Percentiles rank a stretch among this genome's conserved stretches.
phyloP scores from a whole-genome alignment of 495 filamentous ascomycete genomes.

The Oidiodendron maius region DNA sequence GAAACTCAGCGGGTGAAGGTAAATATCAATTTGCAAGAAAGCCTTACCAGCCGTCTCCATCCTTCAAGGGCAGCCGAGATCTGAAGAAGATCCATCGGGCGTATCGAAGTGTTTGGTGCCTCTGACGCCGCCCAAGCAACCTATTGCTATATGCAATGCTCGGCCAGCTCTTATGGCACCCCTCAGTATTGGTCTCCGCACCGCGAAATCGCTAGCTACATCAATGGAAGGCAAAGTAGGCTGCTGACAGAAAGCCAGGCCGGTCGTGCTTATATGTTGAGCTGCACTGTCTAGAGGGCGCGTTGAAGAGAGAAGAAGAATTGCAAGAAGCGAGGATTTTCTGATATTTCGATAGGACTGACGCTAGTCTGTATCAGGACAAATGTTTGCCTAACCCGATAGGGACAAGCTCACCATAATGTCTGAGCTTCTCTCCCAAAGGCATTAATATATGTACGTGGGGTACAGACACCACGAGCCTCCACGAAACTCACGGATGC shows the following conservation, averaged over 20 bases:
- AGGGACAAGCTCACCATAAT: slow-evolving; percentile 6
- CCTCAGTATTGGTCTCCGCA: slow-evolving; percentile 66
- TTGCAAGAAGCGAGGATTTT: slow-evolving; percentile 19
- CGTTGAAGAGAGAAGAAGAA: slow-evolving; percentile 51
- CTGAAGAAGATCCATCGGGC: no score
- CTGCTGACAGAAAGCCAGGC: slow-evolving; percentile 64
- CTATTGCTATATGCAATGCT: slow-evolving; percentile 45
- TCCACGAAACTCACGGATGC: slow-evolving; percentile 9
- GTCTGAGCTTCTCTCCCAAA: slow-evolving; percentile 3
- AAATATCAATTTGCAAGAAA: no score
- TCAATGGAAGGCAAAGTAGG: slow-evolving; percentile 54
- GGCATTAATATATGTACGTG: slow-evolving; percentile 3
- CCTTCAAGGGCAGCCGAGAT: no score
- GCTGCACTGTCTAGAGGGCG: slow-evolving; percentile 84
- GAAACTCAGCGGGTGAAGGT: no score
- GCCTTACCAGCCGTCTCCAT: background rate
- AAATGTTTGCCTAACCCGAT: background rate
- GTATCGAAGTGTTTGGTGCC: slow-evolving; percentile 78
- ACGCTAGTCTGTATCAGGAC: slow-evolving; percentile 6
- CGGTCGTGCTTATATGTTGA: slow-evolving; percentile 55
- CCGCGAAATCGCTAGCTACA: slow-evolving; percentile 74
- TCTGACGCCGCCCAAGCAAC: slow-evolving; percentile 90
- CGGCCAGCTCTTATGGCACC: slow-evolving; percentile 91
- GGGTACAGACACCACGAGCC: slow-evolving; percentile 3
- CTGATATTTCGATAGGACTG: slow-evolving; percentile 1